Evolutionary conservation across 2,329 filamentous ascomycete species (phyloP), one percentile per base, ranked within the genome.

Genomic region (Drechmeria coniospora): DNA sequence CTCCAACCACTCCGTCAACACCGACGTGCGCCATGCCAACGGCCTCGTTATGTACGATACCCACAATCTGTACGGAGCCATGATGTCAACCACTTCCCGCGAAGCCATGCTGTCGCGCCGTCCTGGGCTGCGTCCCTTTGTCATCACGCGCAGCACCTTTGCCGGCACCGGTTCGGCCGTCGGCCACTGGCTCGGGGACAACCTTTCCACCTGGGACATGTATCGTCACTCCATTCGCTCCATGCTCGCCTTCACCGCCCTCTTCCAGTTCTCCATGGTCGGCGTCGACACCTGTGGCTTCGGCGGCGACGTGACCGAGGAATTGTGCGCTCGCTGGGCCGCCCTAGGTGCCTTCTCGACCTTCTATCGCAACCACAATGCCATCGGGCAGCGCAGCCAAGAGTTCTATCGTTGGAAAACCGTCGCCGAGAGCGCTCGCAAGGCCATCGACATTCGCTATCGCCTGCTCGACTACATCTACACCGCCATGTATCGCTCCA

Each of bases 121-220:
- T 33, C 71, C 77, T 0, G 61, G 56, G 10, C 79, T 79, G 47
- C 72, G 83, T 0, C 83, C 83, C 1, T 81, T 92, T 52, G 79
- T 92, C 44, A 83, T 92, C 42, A 79, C 78, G 0, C 74, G 83
- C 11, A 81, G 76, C 21, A 90, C 81, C 1, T 90, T 87, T 43
- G 65, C 79, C 8, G 81, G 82, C 3, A 71, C 71, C 1, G 82
- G 83, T 2, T 72, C 70, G 46, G 78, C 68, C 56, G 75, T 79
- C 1, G 81, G 79, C 1, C 81, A 90, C 50, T 92, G 81, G 81
- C 79, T 80, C 17, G 79, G 77, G 19, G 74, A 87, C 48, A 86
- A 84, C 43, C 55, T 59, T 12, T 76, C 74, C 3, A 63, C 68
- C 10, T 87, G 77, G 70, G 63, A 65, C 1, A 78, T 74, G 46